Evolutionary conservation across 1,284 basidiomycete genomes (phyloP).

Genomic region (Austroboletus novae-zelandiae): DNA sequence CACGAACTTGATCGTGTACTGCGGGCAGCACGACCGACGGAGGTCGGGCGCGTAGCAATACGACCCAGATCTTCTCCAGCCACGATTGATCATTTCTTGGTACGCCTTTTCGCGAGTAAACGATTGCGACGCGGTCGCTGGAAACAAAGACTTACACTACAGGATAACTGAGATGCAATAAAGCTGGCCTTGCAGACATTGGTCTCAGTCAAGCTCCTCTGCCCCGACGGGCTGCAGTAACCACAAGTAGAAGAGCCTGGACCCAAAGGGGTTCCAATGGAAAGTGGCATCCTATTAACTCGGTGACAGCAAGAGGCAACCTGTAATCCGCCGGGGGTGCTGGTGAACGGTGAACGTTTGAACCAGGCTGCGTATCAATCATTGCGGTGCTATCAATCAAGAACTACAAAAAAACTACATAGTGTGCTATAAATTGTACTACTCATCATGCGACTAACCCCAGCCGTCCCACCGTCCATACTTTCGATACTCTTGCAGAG

Average conservation of each 20-base stretch:
- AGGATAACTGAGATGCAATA: conserved; percentile 42
- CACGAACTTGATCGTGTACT: conserved; percentile 83
- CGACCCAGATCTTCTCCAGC: conserved; percentile 85
- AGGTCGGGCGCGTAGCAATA: conserved; percentile 87
- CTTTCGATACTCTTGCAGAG: conserved; percentile 70
- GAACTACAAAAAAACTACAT: neutral
- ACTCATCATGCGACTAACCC: conserved; percentile 43
- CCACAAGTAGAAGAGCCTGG: conserved; percentile 36
- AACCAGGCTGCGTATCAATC: neutral
- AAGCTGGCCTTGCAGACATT: conserved; percentile 38
- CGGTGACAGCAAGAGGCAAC: neutral
- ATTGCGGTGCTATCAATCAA: no score
- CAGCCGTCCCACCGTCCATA: conserved; percentile 87
- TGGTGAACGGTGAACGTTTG: no score
- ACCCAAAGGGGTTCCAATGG: conserved; percentile 31
- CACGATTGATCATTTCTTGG: conserved; percentile 81
- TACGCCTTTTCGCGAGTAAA: conserved; percentile 50
- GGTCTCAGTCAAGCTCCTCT: conserved; percentile 32
- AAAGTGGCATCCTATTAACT: conserved; percentile 23
- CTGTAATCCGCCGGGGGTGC: no score
- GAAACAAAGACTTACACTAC: conserved; percentile 40
- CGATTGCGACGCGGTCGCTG: neutral
- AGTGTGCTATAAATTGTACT: neutral
- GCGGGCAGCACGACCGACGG: conserved; percentile 82
- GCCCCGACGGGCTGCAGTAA: conserved; percentile 40